Percentiles rank a stretch among this genome's conserved stretches.
These are phyloP conservation scores for Arabidopsis suecica DNA, from an alignment of 345 rosid genomes.

Conservation along the genomic window DNA sequence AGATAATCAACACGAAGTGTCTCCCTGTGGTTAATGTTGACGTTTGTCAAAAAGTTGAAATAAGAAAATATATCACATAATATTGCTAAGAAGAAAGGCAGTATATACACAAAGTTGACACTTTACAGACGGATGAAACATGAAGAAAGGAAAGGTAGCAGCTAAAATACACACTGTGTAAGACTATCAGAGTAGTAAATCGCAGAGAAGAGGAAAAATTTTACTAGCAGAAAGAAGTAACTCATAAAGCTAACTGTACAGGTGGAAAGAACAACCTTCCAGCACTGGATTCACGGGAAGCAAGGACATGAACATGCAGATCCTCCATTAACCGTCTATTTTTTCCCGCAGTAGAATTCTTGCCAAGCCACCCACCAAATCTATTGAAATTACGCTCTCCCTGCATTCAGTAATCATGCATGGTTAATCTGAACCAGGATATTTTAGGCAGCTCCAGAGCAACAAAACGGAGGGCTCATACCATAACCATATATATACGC, in stretches of 20 bases:
- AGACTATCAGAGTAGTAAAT: conserved; percentile 6
- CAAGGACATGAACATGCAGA: conserved; percentile 90
- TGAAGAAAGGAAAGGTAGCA: conserved; percentile 22
- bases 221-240: conserved; percentile 26
- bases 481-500: conserved; percentile 16
- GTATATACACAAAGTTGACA: conserved; percentile 11
- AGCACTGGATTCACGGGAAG: conserved; percentile 81
- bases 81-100: neutral
- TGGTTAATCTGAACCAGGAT: conserved; percentile 3
- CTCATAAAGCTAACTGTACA: conserved; percentile 11
- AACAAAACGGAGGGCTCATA: conserved; percentile 28
- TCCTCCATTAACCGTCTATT: conserved; percentile 89
- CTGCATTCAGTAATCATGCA: conserved; percentile 53
- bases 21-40: conserved; percentile 56
- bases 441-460: conserved; percentile 18
- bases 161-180: neutral
- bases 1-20: conserved; percentile 81
- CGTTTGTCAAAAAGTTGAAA: conserved; percentile 22
- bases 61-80: conserved; percentile 8
- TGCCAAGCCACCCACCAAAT: conserved; percentile 99
- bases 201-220: neutral
- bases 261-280: conserved; percentile 64
- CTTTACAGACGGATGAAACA: conserved; percentile 25
- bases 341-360: conserved; percentile 85
- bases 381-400: conserved; percentile 95